Percentiles rank a stretch among this genome's conserved stretches.
phyloP scores from a whole-genome alignment of 2,329 filamentous ascomycete species.

The Colletotrichum acutatum region DNA sequence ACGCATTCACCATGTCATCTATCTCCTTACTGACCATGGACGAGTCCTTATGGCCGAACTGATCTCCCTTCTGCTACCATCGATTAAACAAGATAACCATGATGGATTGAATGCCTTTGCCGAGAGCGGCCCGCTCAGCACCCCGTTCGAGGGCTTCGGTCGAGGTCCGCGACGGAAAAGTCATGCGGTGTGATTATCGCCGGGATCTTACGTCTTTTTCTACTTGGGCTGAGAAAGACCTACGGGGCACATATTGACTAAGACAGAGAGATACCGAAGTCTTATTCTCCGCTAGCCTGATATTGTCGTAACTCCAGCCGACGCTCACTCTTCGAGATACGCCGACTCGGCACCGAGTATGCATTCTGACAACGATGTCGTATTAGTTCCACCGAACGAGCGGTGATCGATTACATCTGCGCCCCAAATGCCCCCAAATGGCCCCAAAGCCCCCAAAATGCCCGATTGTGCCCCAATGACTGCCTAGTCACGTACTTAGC shows the following conservation, averaged over 20 bases:
- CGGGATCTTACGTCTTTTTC: not conserved
- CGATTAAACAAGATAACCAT: not conserved
- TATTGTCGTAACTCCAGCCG: not conserved
- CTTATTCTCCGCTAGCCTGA: not conserved
- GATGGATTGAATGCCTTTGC: not conserved
- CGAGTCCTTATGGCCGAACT: not conserved
- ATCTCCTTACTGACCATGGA: not conserved
- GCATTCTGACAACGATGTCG: constrained; percentile 2
- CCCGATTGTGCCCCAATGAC: not conserved
- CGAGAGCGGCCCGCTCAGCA: constrained; percentile 12
- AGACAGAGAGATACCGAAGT: not conserved
- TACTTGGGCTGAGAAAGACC: not conserved
- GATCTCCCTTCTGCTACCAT: not conserved
- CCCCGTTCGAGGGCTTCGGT: not conserved
- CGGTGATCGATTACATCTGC: not conserved
- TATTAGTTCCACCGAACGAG: not conserved
- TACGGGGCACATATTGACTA: not conserved
- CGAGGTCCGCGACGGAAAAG: not conserved
- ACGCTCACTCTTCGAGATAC: not conserved
- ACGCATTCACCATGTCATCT: not conserved
- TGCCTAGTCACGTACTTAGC: not conserved
- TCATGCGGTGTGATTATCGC: not conserved
- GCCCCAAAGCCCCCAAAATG: not conserved
- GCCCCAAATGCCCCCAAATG: not conserved
- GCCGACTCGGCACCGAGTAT: constrained; percentile 31